Percentiles rank a stretch among this genome's conserved stretches.
Evolutionary conservation across 768 basidiomycete genomes (phyloP).

Genomic region (Pilatotrama ljubarskyi): DNA sequence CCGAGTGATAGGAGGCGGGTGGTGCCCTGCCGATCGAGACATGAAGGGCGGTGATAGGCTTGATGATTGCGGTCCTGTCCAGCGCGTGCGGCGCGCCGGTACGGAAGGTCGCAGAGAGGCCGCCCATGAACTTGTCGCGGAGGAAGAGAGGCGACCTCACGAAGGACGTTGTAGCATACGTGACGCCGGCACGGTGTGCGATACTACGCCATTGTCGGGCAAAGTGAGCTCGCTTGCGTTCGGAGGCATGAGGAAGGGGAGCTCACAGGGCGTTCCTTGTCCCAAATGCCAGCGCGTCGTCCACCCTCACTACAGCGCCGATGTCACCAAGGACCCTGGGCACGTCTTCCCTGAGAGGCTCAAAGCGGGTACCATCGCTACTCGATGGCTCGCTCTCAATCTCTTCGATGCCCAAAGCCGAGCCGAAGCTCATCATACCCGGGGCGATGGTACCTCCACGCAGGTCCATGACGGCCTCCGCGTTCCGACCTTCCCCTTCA

Average conservation of each 20-base stretch:
- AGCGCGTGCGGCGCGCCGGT: slow-evolving; percentile 42
- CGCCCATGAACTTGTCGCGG: slow-evolving; percentile 34
- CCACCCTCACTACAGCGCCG: slow-evolving; percentile 58
- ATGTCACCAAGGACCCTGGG: slow-evolving; percentile 54
- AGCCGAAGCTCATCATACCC: slow-evolving; percentile 70
- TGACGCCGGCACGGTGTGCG: slow-evolving; percentile 59
- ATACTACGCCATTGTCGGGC: slow-evolving; percentile 43
- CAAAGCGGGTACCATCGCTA: slow-evolving; percentile 61
- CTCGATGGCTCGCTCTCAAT: slow-evolving; percentile 71
- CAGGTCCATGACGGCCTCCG: slow-evolving; percentile 57
- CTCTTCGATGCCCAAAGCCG: slow-evolving; percentile 67
- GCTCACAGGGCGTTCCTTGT: slow-evolving; percentile 73
- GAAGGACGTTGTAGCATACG: slow-evolving; percentile 38
- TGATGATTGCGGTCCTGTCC: slow-evolving; percentile 42
- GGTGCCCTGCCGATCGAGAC: slow-evolving; percentile 37
- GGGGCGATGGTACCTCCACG: slow-evolving; percentile 70
- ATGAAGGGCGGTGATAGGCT: slow-evolving; percentile 47
- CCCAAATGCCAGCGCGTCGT: slow-evolving; percentile 70
- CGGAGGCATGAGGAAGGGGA: background rate
- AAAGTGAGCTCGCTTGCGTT: background rate
- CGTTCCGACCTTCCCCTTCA: slow-evolving; percentile 29
- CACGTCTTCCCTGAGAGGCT: slow-evolving; percentile 48
- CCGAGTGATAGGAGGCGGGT: slow-evolving; percentile 19
- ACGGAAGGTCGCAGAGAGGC: slow-evolving; percentile 46
- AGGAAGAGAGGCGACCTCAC: slow-evolving; percentile 8